A percentile compares a stretch with the other conserved stretches of the same genome.
These are phyloP conservation scores for Trametes cubensis DNA, from an alignment of 768 basidiomycete species.

Conservation along the genomic window DNA sequence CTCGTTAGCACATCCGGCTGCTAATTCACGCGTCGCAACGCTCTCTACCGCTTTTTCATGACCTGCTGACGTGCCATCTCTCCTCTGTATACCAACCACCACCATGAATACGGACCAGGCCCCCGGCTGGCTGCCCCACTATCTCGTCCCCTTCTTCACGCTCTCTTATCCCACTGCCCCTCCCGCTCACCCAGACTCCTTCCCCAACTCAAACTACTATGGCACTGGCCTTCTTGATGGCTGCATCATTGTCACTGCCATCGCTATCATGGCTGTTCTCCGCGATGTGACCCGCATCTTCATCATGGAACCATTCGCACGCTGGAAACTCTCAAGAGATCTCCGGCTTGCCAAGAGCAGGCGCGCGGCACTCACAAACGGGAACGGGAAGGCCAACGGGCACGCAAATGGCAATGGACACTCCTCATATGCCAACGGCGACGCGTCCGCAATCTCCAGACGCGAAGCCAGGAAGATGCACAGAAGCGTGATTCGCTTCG, in stretches of 20 bases:
- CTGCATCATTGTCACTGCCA: slow-evolving; percentile 80
- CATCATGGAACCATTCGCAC: slow-evolving; percentile 80
- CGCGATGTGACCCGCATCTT: slow-evolving; percentile 77
- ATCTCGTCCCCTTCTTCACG: slow-evolving; percentile 67
- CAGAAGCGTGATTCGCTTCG: slow-evolving; percentile 81
- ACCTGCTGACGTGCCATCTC: slow-evolving; percentile 38
- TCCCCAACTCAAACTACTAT: slow-evolving; percentile 71
- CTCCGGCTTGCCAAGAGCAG: slow-evolving; percentile 35
- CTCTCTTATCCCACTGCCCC: slow-evolving; percentile 68
- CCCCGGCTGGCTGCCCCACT: slow-evolving; percentile 51
- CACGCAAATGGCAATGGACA: slow-evolving; percentile 29
- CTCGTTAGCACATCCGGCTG: background rate
- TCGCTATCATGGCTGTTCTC: slow-evolving; percentile 83
- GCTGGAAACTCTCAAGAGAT: slow-evolving; percentile 68
- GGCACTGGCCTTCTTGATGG: slow-evolving; percentile 72
- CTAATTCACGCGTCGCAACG: slow-evolving; percentile 9
- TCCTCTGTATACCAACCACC: slow-evolving; percentile 29
- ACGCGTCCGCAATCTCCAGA: slow-evolving; percentile 30
- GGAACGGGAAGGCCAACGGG: slow-evolving; percentile 32
- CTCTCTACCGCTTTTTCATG: slow-evolving; percentile 29
- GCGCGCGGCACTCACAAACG: slow-evolving; percentile 27
- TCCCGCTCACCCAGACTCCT: slow-evolving; percentile 68
- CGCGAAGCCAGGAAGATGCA: slow-evolving; percentile 65
- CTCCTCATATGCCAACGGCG: slow-evolving; percentile 33
- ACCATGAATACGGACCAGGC: slow-evolving; percentile 43